Evolutionary conservation across 768 basidiomycete genomes (phyloP).

Genomic region (Suillus plorans): DNA sequence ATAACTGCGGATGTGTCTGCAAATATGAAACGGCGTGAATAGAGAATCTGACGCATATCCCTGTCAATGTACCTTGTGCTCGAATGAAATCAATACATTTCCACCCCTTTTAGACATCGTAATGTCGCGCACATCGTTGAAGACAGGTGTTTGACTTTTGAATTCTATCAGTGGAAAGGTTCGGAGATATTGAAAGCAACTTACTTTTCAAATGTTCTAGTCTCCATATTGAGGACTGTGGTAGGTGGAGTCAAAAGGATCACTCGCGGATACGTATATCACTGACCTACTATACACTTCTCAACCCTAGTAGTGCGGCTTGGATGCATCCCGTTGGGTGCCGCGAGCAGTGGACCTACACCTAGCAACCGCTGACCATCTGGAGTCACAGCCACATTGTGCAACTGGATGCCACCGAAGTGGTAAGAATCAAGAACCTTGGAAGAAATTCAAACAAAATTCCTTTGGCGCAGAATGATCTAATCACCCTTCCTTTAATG

Average conservation of each 20-base stretch:
- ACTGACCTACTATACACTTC: constrained; percentile 52
- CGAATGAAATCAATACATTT: constrained; percentile 48
- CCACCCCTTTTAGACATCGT: constrained; percentile 44
- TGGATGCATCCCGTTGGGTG: constrained; percentile 43
- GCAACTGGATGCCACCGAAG: constrained; percentile 45
- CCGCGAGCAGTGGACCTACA: constrained; percentile 47
- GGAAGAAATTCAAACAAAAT: neutral
- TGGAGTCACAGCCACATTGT: constrained; percentile 50
- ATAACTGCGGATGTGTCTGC: constrained; percentile 75
- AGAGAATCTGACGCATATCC: constrained; percentile 1
- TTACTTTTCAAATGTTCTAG: constrained; percentile 45
- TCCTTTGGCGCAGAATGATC: neutral
- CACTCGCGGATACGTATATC: neutral
- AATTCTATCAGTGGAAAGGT: constrained; percentile 14
- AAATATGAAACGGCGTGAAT: neutral
- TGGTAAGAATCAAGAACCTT: constrained; percentile 41
- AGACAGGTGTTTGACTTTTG: constrained; percentile 50
- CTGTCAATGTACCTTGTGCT: constrained; percentile 33
- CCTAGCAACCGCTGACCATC: constrained; percentile 47
- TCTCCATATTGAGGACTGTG: constrained; percentile 50
- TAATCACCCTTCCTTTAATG: constrained; percentile 40
- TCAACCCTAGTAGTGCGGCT: constrained; percentile 48
- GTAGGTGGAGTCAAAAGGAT: constrained; percentile 6
- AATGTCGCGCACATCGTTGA: constrained; percentile 56
- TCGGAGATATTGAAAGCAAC: constrained; percentile 12